Base-by-base conservation (phyloP, 1,139 yeast genomes). In the Geotrichum fermentans region DNA sequence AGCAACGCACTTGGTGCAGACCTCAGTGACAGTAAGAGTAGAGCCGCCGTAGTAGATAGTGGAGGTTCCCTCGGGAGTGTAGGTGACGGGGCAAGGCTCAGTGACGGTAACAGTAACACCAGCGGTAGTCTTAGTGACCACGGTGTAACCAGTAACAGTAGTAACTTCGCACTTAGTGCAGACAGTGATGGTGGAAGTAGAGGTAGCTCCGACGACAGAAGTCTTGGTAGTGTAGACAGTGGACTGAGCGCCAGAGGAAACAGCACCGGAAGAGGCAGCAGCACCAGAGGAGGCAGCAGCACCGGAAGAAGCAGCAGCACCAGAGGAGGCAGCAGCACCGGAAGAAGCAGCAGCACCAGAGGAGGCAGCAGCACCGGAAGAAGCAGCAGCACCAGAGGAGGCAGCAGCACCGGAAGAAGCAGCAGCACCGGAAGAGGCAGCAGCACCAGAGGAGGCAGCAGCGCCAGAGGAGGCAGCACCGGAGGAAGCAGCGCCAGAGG, bases 71-170 rank as follows among this genome's bases (percentile, higher is more conserved):
- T 30, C 33, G 16, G 33, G 33, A 11, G 45, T 46, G 36, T 28
- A 18, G 28, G 52, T 50, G 21, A 38, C 37, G 4, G n/a, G 35
- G 24, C 50, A 46, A 21, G 50, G 50, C 40, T 46, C 53, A 35
- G 50, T 47, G 39, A 50, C 53, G 17, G 53, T 50, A 22, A 46
- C 46, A 10, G 48, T 41, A n/a, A 32, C 42, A 30, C 50, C 50
- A 32, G 33, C 26, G n/a, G 42, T 40, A 21, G 46, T 42, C 37
- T 30, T 47, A 34, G 50, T 47, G 17, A 37, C 29, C 17, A 42
- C 43, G 24, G 50, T 50, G 34, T 7, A 24, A 20, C 44, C 33
- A 28, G 42, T 40, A 26, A 22, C 37, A 24, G 45, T 37, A 5
- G 26, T 36, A 16, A 33, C 29, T 8, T n/a, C 16, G 36, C 47